Evolutionary conservation across 768 basidiomycete species (phyloP).

Genomic region (Hypholoma fasciculare): DNA sequence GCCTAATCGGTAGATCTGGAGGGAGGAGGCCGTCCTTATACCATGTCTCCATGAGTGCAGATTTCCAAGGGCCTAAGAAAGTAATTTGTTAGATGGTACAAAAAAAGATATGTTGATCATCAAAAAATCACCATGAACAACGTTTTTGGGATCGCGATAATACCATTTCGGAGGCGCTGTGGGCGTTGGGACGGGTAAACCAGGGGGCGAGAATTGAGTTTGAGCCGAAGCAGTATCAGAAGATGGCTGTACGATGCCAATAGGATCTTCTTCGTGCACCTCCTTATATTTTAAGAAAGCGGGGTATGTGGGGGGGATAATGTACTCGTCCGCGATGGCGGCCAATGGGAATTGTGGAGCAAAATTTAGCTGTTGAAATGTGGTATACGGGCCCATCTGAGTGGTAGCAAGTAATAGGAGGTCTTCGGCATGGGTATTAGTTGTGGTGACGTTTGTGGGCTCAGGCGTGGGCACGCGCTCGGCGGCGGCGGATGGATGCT

Average conservation of each 20-base stretch:
- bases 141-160: conserved; percentile 81
- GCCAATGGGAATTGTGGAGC: conserved; percentile 88
- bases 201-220: conserved; percentile 77
- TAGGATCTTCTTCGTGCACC: conserved; percentile 58
- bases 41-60: conserved; percentile 88
- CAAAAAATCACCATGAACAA: conserved; percentile 65
- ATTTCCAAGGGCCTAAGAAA: conserved; percentile 77
- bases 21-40: conserved; percentile 84
- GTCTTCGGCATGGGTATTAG: conserved; percentile 59
- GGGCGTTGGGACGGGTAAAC: conserved; percentile 70
- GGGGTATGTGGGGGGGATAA: conserved; percentile 89
- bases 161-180: conserved; percentile 75
- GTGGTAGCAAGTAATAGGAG: conserved; percentile 64
- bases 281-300: conserved; percentile 72
- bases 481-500: conserved; percentile 39
- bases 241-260: conserved; percentile 27
- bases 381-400: conserved; percentile 83
- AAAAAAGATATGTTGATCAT: background rate
- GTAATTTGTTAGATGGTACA: conserved; percentile 7
- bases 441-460: conserved; percentile 26
- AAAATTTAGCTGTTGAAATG: conserved; percentile 87
- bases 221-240: conserved; percentile 44
- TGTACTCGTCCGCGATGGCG: conserved; percentile 85
- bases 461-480: conserved; percentile 34
- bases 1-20: conserved; percentile 76